Conservation (phyloP, 768 basidiomycete species). For the Pholiota conissans region DNA sequence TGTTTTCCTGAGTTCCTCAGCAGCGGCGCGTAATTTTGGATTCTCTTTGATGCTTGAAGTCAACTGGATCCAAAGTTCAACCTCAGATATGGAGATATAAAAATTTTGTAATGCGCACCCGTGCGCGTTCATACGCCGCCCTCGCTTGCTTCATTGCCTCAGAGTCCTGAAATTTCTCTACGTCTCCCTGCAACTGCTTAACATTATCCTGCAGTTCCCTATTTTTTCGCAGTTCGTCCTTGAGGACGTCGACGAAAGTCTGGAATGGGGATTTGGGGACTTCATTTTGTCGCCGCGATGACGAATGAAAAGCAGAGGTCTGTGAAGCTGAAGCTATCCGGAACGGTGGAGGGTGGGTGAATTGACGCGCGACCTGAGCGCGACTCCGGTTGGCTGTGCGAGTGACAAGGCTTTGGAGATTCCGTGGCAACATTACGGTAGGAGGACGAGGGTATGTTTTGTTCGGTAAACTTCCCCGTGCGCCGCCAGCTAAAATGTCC, state of each 20-base stretch:
- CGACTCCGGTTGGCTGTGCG: constrained; percentile 34
- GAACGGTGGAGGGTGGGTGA: constrained; percentile 33
- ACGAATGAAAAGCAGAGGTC: constrained; percentile 61
- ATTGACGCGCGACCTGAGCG: constrained; percentile 20
- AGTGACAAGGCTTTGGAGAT: constrained; percentile 38
- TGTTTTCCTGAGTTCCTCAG: constrained; percentile 86
- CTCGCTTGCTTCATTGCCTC: constrained; percentile 92
- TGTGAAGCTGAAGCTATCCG: constrained; percentile 35
- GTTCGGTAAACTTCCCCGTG: constrained; percentile 9
- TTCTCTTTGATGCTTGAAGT: constrained; percentile 96
- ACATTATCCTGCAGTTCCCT: constrained; percentile 95
- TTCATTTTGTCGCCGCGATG: constrained; percentile 60
- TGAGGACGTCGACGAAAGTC: constrained; percentile 92
- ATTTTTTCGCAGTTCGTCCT: constrained; percentile 91
- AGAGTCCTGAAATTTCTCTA: constrained; percentile 95
- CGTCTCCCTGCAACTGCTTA: constrained; percentile 96
- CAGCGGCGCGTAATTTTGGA: constrained; percentile 86
- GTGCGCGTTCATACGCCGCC: constrained; percentile 91
- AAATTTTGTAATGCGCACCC: constrained; percentile 55
- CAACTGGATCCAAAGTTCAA: constrained; percentile 47
- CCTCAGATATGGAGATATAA: background rate
- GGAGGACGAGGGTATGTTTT: constrained; percentile 8
- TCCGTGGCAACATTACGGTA: constrained; percentile 41
- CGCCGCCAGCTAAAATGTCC: constrained; percentile 12
- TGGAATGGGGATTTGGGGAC: constrained; percentile 90